Conservation (phyloP, 2,329 filamentous ascomycete species). For the Colletotrichum plurivorum region DNA sequence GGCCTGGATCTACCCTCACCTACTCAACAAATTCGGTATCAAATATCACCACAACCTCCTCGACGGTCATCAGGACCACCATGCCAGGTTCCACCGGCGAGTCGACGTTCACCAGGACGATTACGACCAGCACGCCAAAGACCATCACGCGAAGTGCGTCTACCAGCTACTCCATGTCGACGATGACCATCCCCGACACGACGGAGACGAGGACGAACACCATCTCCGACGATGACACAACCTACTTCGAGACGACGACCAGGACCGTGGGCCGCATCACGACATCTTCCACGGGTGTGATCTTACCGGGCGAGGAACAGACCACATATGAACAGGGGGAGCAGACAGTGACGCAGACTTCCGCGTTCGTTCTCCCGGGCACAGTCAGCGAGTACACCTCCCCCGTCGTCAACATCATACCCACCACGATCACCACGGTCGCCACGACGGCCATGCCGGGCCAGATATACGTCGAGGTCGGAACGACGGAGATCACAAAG, state of each 20-base stretch:
- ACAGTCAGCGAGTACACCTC: constrained; percentile 22
- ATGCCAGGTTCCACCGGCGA: constrained; percentile 1
- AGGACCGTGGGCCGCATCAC: background rate
- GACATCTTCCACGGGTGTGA: background rate
- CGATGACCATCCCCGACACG: constrained; percentile 1
- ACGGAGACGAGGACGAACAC: background rate
- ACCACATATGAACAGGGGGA: constrained; percentile 7
- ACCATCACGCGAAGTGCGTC: background rate
- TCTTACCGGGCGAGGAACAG: background rate
- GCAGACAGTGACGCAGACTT: constrained; percentile 5
- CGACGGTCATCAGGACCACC: constrained; percentile 3
- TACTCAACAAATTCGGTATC: background rate
- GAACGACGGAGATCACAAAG: constrained; percentile 43
- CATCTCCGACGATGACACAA: constrained; percentile 4
- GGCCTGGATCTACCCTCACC: background rate
- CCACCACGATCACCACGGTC: background rate
- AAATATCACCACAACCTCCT: constrained; percentile 1
- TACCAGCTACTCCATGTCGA: constrained; percentile 1
- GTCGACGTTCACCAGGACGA: background rate
- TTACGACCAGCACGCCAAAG: background rate
- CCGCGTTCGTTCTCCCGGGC: background rate
- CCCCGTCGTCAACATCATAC: constrained; percentile 20
- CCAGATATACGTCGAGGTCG: constrained; percentile 38
- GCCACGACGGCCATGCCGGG: background rate
- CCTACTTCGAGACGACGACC: constrained; percentile 10